These are phyloP conservation scores for Cystoderma amianthinum DNA, from an alignment of 768 basidiomycete species.

Conservation along the genomic window DNA sequence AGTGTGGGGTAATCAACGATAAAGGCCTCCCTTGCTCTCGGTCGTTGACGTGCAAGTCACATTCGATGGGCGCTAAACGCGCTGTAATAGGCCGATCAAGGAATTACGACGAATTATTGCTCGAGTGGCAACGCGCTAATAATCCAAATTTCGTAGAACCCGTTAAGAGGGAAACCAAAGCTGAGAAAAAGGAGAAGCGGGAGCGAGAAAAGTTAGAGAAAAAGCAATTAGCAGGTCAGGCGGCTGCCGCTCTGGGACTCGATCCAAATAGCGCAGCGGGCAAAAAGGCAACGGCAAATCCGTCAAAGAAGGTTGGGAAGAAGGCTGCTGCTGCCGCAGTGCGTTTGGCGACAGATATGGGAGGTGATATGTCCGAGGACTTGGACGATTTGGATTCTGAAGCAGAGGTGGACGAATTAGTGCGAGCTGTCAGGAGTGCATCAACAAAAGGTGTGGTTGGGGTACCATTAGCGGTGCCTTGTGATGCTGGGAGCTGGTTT, in stretches of 20 bases:
- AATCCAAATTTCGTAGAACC: conserved; percentile 89
- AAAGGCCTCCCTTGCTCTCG: conserved; percentile 90
- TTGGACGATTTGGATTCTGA: conserved; percentile 80
- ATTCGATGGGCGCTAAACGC: conserved; percentile 95
- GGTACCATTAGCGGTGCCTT: conserved; percentile 64
- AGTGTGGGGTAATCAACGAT: conserved; percentile 97
- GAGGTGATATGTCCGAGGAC: conserved; percentile 62
- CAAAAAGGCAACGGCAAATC: conserved; percentile 31
- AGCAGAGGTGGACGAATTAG: conserved; percentile 72
- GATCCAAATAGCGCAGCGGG: conserved; percentile 40
- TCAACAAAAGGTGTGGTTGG: conserved; percentile 52
- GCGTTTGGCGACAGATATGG: conserved; percentile 39
- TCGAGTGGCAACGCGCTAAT: conserved; percentile 87
- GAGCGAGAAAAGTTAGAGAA: conserved; percentile 80
- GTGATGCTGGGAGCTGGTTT: conserved; percentile 76
- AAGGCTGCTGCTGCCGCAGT: conserved; percentile 49
- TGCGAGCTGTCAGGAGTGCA: conserved; percentile 52
- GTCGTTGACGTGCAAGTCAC: conserved; percentile 95
- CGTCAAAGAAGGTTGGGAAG: conserved; percentile 57
- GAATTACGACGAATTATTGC: conserved; percentile 76
- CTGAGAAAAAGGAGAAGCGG: conserved; percentile 80
- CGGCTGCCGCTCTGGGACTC: conserved; percentile 49
- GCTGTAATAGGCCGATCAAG: conserved; percentile 83
- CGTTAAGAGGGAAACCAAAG: conserved; percentile 80
- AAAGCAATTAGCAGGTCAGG: conserved; percentile 66